A percentile compares a stretch with the other conserved stretches of the same genome.
These are phyloP conservation scores for Talaromyces sp. DNA, from an alignment of 2,329 filamentous ascomycete genomes.

Conservation along the genomic window DNA sequence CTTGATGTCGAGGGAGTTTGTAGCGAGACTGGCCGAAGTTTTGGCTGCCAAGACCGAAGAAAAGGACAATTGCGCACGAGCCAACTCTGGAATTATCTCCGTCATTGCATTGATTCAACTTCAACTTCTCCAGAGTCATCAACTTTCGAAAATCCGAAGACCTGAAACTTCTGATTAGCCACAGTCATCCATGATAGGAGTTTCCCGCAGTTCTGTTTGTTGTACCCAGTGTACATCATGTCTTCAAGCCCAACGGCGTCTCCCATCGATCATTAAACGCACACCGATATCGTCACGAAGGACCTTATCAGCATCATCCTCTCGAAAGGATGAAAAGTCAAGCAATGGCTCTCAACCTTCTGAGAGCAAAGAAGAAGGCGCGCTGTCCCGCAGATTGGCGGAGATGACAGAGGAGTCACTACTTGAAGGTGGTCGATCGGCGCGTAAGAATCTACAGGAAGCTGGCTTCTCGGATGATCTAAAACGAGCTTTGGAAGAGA, in stretches of 20 bases:
- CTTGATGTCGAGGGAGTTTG: neutral
- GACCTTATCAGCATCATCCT: slow-evolving; percentile 20
- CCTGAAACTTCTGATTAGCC: neutral
- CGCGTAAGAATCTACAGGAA: slow-evolving; percentile 54
- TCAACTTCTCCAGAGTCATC: neutral
- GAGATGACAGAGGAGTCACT: slow-evolving; percentile 58
- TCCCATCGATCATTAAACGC: neutral
- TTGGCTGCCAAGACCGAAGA: slow-evolving; percentile 12
- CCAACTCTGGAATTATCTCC: neutral
- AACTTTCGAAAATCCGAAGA: neutral
- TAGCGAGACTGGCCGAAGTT: slow-evolving; percentile 1
- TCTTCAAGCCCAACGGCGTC: neutral
- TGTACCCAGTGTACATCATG: slow-evolving; percentile 5
- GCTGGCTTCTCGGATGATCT: slow-evolving; percentile 60
- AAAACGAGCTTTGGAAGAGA: slow-evolving; percentile 54
- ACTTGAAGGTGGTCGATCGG: slow-evolving; percentile 50
- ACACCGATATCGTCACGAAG: neutral
- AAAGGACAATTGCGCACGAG: neutral
- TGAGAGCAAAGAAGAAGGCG: slow-evolving; percentile 43
- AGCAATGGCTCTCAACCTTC: slow-evolving; percentile 18
- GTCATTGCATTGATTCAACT: neutral
- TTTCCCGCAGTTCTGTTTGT: neutral
- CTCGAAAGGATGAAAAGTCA: slow-evolving; percentile 21
- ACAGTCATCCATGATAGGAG: slow-evolving; percentile 3
- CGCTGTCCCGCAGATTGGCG: slow-evolving; percentile 54